Percentiles rank a stretch among this genome's conserved stretches.
Conservation (phyloP, 202 grass and related monocot genomes). For the Eragrostis tef region DNA sequence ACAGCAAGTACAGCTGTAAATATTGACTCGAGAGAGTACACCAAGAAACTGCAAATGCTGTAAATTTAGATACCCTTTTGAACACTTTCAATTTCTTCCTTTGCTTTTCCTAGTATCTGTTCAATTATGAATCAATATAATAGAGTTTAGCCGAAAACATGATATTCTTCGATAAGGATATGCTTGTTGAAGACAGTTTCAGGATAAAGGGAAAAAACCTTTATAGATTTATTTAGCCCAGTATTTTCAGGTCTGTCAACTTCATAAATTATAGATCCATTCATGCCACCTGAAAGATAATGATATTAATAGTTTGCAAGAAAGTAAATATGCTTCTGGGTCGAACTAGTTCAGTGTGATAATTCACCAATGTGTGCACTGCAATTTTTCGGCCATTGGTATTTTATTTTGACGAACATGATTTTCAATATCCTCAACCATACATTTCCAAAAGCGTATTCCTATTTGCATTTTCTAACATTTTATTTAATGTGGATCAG, state of each 20-base stretch:
- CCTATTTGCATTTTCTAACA: background rate
- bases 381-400: background rate
- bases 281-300: conserved; percentile 86
- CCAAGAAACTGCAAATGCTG: conserved; percentile 14
- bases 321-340: conserved; percentile 25
- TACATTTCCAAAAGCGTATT: background rate
- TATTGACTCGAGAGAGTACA: conserved; percentile 35
- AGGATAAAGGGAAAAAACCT: conserved; percentile 43
- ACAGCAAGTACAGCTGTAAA: conserved; percentile 26
- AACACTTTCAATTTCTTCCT: conserved; percentile 63
- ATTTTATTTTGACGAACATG: conserved; percentile 4
- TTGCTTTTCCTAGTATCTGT: conserved; percentile 88
- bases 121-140: conserved; percentile 46
- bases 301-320: conserved; percentile 14
- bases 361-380: background rate
- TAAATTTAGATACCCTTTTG: conserved; percentile 61
- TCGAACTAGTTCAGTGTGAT: background rate
- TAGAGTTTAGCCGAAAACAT: conserved; percentile 22
- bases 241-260: conserved; percentile 87
- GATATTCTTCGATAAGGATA: conserved; percentile 18
- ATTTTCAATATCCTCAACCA: conserved; percentile 5
- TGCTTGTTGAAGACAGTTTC: conserved; percentile 14
- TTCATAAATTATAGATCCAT: conserved; percentile 95
- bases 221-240: conserved; percentile 80
- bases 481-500: conserved; percentile 18